These are phyloP conservation scores for Mycena alexandri DNA, from an alignment of 768 basidiomycete genomes.

Conservation along the genomic window DNA sequence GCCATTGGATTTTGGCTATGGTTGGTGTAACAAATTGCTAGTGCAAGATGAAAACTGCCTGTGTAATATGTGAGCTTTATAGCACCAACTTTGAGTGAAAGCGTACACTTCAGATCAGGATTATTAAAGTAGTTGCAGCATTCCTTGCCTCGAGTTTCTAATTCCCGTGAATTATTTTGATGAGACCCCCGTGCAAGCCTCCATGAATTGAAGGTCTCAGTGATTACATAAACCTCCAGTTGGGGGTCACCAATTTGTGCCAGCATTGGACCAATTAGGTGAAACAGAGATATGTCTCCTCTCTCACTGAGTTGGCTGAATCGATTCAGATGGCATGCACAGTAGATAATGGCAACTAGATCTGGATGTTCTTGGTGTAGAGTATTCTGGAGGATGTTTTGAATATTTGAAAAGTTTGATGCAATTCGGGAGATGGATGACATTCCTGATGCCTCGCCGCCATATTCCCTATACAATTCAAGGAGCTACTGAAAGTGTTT, in stretches of 20 bases:
- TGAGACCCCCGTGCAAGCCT: not conserved
- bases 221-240: not conserved
- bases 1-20: too few relatives aligned
- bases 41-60: too few relatives aligned
- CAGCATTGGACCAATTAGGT: not conserved
- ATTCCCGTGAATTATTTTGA: not conserved
- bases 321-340: not conserved
- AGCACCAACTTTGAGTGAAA: too few relatives aligned
- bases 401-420: not conserved
- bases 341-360: not conserved
- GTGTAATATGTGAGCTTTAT: too few relatives aligned
- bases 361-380: not conserved
- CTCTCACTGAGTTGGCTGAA: not conserved
- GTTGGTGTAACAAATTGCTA: too few relatives aligned
- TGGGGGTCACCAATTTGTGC: not conserved
- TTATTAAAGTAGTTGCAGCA: too few relatives aligned
- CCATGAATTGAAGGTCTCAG: not conserved
- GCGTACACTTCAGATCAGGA: too few relatives aligned
- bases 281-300: not conserved
- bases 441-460: not conserved
- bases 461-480: not conserved
- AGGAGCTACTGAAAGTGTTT: not conserved
- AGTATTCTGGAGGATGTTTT: not conserved
- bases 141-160: not conserved
- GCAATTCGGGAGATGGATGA: not conserved